phyloP scores from a whole-genome alignment of 805 yeast genomes.

The Saccharomycopsis fodiens region DNA sequence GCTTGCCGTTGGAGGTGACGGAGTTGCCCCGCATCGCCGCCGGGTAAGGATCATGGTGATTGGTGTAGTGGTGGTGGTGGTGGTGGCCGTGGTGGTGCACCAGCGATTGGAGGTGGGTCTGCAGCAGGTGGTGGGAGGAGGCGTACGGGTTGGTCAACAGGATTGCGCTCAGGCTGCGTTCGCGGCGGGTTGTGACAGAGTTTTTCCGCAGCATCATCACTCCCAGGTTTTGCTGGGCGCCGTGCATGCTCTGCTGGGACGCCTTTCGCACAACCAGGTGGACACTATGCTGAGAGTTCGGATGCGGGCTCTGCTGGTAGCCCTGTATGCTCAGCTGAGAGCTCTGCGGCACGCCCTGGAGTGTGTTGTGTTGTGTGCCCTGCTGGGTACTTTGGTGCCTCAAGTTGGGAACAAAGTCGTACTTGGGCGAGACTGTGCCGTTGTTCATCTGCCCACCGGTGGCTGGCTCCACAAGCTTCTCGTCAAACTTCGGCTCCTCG shows the following conservation, averaged over 20 bases:
- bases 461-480: background rate
- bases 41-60: constrained; percentile 15
- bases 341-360: background rate
- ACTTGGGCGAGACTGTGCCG: constrained; percentile 1
- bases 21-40: constrained; percentile 4
- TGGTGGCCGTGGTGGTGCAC: constrained; percentile 21
- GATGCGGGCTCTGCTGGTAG: background rate
- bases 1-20: background rate
- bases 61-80: constrained; percentile 18
- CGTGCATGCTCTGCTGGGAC: no score
- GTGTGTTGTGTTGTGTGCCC: background rate
- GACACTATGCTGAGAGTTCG: no score
- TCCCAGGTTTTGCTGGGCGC: constrained; percentile 2
- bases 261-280: no score
- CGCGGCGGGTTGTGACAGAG: background rate
- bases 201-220: constrained; percentile 2
- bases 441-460: constrained; percentile 2
- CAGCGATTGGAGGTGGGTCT: constrained; percentile 4
- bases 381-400: background rate
- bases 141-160: constrained; percentile 1
- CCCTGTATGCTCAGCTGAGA: constrained; percentile 10
- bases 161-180: background rate
- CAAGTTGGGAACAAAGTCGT: background rate
- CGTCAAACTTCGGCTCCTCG: background rate
- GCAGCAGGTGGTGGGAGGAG: background rate